Evolutionary conservation across 108 stramenopile species (phyloP), one percentile per base, ranked within the genome.

Genomic region (Nitzschia sp.): DNA sequence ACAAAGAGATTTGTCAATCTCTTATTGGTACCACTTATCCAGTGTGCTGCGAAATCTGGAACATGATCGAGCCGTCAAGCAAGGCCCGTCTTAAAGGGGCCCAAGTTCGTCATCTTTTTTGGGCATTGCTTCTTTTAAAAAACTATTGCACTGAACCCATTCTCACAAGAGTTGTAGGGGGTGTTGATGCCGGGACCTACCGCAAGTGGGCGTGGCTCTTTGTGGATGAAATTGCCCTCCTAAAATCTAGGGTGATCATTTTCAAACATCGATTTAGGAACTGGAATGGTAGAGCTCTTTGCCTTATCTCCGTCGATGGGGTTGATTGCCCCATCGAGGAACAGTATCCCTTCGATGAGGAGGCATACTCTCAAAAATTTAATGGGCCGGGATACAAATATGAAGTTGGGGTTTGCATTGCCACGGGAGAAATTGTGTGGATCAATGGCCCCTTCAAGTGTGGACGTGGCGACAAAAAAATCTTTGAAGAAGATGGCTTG

Each of bases 391-490:
- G 63, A 26, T 28, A 52, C 32, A 72, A 72, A 11, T 64, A 72
- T 31, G 63, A 72, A 31, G 9, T 72, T 30, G 71, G 63, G 13
- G 38, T 72, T 28, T 25, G 28, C 25, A 35, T 72, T 45, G 16
- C 52, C 27, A 31, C 36, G 3, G 13, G 30, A n/a, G 23, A 41
- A 5, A 16, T 72, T n/a, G 53, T 65, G 3, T 72, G 62, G 71
- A 55, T 72, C 36, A 72, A 72, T 56, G 71, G 71, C 28, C 62
- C 71, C 8, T 72, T 64, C 54, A 64, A 64, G 26, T 62, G 50
- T 25, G 71, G 63, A 13, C 34, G 34, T 21, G 21, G 16, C 36
- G 71, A 64, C 27, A 55, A 30, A 32, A 53, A 29, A 35, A 72
- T 56, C 11, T 72, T 72, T 26, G 22, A 36, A 3, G 53, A 72